Conservation (phyloP, 179 eudicot genomes). For the Spergularia azorica region DNA sequence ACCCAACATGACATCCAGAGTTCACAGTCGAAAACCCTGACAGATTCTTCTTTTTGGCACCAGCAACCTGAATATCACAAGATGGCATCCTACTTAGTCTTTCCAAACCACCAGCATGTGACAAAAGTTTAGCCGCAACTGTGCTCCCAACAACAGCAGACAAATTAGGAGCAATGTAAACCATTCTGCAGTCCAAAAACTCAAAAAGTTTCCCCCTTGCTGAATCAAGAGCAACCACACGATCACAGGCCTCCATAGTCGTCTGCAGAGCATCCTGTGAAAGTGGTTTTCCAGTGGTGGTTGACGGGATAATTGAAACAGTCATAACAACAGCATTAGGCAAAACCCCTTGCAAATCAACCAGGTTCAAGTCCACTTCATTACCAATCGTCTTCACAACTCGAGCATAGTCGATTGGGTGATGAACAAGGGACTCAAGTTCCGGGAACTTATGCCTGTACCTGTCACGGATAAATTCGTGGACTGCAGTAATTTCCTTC, state of each 20-base stretch:
- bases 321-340: constrained; percentile 83
- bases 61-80: constrained; percentile 74
- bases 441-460: constrained; percentile 76
- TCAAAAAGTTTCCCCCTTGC: constrained; percentile 73
- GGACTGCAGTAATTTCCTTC: constrained; percentile 63
- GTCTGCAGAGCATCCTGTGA: constrained; percentile 64
- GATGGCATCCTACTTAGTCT: constrained; percentile 82
- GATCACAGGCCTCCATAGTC: constrained; percentile 80
- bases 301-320: constrained; percentile 78
- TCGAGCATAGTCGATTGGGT: constrained; percentile 85
- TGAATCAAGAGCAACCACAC: constrained; percentile 70
- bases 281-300: constrained; percentile 80
- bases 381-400: constrained; percentile 84
- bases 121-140: constrained; percentile 85
- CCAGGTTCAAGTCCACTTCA: constrained; percentile 80
- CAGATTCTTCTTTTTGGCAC: constrained; percentile 69
- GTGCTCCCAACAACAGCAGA: constrained; percentile 84
- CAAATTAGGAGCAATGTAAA: constrained; percentile 81
- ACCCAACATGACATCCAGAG: constrained; percentile 76
- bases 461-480: constrained; percentile 76
- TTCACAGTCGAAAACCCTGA: constrained; percentile 81
- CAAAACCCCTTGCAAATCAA: constrained; percentile 73
- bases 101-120: constrained; percentile 79
- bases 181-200: constrained; percentile 83
- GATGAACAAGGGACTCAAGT: constrained; percentile 82